phyloP scores from a whole-genome alignment of 2,329 filamentous ascomycete species.

The Conoideocrella luteorostrata region DNA sequence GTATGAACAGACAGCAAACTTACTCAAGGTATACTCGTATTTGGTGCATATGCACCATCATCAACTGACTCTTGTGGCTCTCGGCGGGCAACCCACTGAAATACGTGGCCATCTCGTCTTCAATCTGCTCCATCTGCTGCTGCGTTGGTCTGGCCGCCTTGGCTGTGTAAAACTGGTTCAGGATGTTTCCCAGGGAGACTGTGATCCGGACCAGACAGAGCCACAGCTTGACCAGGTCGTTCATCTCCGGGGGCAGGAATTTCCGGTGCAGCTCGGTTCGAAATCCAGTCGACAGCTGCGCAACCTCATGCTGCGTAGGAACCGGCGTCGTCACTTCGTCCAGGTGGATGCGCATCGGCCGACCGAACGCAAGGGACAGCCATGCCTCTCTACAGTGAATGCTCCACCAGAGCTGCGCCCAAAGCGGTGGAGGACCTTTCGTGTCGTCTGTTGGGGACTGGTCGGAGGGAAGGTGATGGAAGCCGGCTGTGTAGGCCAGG shows the following conservation, averaged over 20 bases:
- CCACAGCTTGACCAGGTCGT: not conserved
- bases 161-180: not conserved
- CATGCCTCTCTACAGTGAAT: not conserved
- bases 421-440: not conserved
- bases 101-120: not conserved
- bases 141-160: not conserved
- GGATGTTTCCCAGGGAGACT: not conserved
- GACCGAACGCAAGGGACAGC: not conserved
- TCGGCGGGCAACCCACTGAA: not conserved
- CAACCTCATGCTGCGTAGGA: not conserved
- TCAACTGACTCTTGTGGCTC: not conserved
- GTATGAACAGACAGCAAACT: no score
- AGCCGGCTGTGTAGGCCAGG: conserved; percentile 34
- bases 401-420: not conserved
- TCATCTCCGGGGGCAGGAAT: not conserved
- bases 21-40: not conserved
- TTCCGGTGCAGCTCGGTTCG: not conserved
- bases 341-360: not conserved
- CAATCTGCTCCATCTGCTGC: not conserved
- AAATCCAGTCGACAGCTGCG: not conserved
- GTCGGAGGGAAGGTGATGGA: conserved; percentile 24
- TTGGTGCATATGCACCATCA: not conserved
- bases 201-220: not conserved
- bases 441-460: not conserved
- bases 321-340: not conserved